Evolutionary conservation across 73 alveolate genomes (phyloP), one percentile per base, ranked within the genome.

Genomic region (Tetrahymena elliotti): DNA sequence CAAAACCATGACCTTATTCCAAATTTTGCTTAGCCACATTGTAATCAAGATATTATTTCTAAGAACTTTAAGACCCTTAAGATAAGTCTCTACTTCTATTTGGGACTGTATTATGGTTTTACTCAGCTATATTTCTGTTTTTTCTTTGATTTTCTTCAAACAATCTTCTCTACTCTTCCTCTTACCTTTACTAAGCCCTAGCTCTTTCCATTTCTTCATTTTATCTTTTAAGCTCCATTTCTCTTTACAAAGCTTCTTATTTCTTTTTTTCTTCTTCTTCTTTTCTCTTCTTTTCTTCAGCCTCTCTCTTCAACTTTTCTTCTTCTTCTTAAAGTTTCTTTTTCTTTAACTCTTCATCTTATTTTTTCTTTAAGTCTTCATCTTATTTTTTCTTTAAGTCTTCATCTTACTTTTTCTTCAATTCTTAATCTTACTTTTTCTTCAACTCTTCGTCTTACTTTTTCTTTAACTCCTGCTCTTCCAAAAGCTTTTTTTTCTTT

Each of bases 401-500:
- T 27, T 68, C 88, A 18, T 68, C 88, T 68, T 68, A 31, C 3
- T 68, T 68, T 31, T 68, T 31, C 11, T 52, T 16, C 34, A 88
- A 20, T n/a, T 93, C 96, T 13, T 36, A 31, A 8, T 33, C 93
- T 13, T 47, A 18, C 82, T 47, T 47, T 27, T 47, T 47, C 20
- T 47, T 47, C 24, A 18, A 22, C 24, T 47, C 82, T 47, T 84
- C 93, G 83, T 83, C 12, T 53, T 47, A 83, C 54, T 35, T 33
- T 37, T 96, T 38, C 83, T 93, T 39, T 34, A 54, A 52, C 2
- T 84, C 82, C n/a, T 37, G 40, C 83, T 33, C 95, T 93, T 34
- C 53, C 53, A 93, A 93, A 93, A 31, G 83, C 93, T 93, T 53
- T 38, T 95, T 84, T 52, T 96, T 93, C 84, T 83, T 52, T 95